Evolutionary conservation across 345 rosid genomes (phyloP), one percentile per base, ranked within the genome.

Genomic region (Eucalyptus regnans): DNA sequence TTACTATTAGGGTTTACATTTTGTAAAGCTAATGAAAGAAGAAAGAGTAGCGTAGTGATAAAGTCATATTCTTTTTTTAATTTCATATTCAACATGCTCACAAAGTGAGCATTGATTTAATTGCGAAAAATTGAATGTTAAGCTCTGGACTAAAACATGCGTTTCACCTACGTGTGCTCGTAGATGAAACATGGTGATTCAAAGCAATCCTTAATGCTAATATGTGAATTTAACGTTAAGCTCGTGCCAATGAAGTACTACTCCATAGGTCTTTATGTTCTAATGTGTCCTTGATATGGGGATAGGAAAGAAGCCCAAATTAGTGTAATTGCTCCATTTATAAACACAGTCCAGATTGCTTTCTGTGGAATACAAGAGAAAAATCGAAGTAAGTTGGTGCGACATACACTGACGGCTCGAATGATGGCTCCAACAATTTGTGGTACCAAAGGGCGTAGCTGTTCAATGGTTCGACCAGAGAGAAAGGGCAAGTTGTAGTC

Each of bases 401-500:
- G 18, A 86, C 90, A 33, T 89, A 89, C 90, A 15, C 23, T 16
- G 85, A 27, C 4, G 25, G 46, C 79, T 7, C 80, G 80, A 16
- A 87, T 51, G 51, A 93, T 93, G 88, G 90, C 93, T 64, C 81
- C 90, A 79, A 95, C 93, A 7, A 94, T 94, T 4, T 89, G 87
- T 43, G 96, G 95, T 20, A 94, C 95, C 4, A 60, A 58, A 86
- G 92, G 90, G 51, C 79, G 88, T 1, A 94, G 89, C 76, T 90
- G 90, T 62, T 89, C 62, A 79, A 90, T 87, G 90, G 88, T 90
- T 90, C 91, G 92, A 41, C 95, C 95, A 9, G 81, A 86, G 71
- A 94, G 89, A 86, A 87, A 92, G 17, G 92, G 62, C 48, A 92
- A 91, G 87, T 92, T 95, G 88, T 94, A 95, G 89, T 95, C 97